phyloP scores from a whole-genome alignment of 2,329 filamentous ascomycete genomes.

The Tolypocladium capitatum region DNA sequence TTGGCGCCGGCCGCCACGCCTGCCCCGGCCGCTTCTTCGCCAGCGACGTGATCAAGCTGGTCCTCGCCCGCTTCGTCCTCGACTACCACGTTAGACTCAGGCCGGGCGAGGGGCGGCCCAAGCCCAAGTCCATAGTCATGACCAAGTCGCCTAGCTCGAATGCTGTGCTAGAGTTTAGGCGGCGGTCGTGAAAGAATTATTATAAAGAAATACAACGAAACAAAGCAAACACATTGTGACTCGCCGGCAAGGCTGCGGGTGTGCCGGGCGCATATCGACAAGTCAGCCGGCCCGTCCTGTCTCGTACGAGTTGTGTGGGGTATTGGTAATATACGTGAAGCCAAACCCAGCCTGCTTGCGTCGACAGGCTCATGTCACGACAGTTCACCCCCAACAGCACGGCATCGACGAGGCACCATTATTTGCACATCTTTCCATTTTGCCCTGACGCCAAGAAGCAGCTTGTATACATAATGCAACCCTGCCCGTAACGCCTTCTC shows the following conservation, averaged over 20 bases:
- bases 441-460: constrained; percentile 5
- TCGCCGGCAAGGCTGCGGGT: no score
- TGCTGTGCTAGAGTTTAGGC: constrained; percentile 25
- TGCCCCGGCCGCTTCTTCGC: constrained; percentile 37
- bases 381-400: neutral
- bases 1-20: constrained; percentile 33
- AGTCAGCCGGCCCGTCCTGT: no score
- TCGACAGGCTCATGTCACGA: neutral
- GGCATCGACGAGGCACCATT: neutral
- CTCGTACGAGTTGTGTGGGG: no score
- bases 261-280: no score
- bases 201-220: neutral
- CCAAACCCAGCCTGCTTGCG: constrained; percentile 1
- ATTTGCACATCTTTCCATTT: constrained; percentile 3
- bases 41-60: constrained; percentile 30
- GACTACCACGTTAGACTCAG: constrained; percentile 28
- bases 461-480: constrained; percentile 17
- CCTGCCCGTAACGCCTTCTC: constrained; percentile 22
- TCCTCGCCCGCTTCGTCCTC: constrained; percentile 27
- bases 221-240: no score
- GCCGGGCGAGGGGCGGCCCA: constrained; percentile 23
- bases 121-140: constrained; percentile 24
- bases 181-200: constrained; percentile 8
- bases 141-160: constrained; percentile 27
- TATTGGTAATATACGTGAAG: no score